phyloP scores from a whole-genome alignment of 2,329 filamentous ascomycete species.

The Botrytis deweyae region DNA sequence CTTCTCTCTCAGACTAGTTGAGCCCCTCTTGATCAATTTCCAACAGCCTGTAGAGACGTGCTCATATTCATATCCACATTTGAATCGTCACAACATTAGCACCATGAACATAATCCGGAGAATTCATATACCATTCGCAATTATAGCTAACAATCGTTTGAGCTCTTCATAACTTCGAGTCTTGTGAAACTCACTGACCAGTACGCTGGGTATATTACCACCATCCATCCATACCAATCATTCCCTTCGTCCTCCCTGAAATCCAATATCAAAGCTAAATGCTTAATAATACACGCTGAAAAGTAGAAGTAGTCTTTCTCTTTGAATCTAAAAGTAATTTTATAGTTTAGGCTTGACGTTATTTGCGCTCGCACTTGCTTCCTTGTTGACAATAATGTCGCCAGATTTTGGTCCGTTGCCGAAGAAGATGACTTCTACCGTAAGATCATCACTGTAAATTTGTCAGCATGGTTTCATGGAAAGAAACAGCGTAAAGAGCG shows the following conservation, averaged over 20 bases:
- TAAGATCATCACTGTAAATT: slow-evolving; percentile 76
- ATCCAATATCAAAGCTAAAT: neutral
- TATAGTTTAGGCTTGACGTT: slow-evolving; percentile 40
- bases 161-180: neutral
- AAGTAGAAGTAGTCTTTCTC: neutral
- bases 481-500: neutral
- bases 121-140: neutral
- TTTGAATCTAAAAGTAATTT: neutral
- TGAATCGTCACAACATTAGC: neutral
- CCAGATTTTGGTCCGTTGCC: slow-evolving; percentile 76
- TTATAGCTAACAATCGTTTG: neutral
- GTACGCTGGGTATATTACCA: slow-evolving; percentile 9
- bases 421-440: slow-evolving; percentile 98
- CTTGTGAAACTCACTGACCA: neutral
- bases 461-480: slow-evolving; percentile 22
- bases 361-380: slow-evolving; percentile 65
- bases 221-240: neutral
- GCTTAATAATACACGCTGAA: slow-evolving; percentile 9
- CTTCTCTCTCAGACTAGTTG: neutral
- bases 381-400: slow-evolving; percentile 78
- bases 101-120: neutral
- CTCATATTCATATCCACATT: neutral
- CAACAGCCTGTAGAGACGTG: neutral
- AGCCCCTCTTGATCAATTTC: neutral
- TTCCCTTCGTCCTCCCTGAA: neutral